These are phyloP conservation scores for Brassica juncea DNA, from an alignment of 345 rosid species.

Conservation along the genomic window DNA sequence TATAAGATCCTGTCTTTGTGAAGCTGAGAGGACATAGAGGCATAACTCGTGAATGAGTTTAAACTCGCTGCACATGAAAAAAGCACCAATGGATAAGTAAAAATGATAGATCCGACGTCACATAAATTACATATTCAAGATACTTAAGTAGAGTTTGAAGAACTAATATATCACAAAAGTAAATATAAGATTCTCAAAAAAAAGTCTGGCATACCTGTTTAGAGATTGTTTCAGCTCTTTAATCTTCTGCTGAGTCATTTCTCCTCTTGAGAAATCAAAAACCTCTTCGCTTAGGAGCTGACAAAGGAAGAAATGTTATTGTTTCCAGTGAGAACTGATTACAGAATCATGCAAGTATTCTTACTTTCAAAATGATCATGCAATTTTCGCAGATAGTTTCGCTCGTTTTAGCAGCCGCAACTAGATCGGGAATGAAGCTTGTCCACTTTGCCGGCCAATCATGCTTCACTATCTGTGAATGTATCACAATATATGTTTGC, in stretches of 20 bases:
- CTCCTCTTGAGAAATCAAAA: slow-evolving; percentile 98
- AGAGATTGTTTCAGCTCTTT: slow-evolving; percentile 97
- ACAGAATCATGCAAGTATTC: slow-evolving; percentile 22
- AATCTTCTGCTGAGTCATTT: slow-evolving; percentile 96
- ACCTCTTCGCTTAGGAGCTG: slow-evolving; percentile 99
- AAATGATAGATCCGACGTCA: slow-evolving; percentile 20
- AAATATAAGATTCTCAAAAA: not conserved
- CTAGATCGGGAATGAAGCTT: slow-evolving; percentile 98
- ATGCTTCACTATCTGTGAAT: slow-evolving; percentile 88
- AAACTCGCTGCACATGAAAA: slow-evolving; percentile 76
- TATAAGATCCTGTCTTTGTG: slow-evolving; percentile 93
- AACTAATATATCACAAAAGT: not conserved
- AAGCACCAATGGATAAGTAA: slow-evolving; percentile 18
- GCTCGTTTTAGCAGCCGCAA: slow-evolving; percentile 98
- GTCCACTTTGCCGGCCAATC: slow-evolving; percentile 99
- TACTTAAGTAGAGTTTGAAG: not conserved
- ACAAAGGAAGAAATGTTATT: slow-evolving; percentile 22
- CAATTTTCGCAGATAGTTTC: slow-evolving; percentile 99
- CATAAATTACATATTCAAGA: slow-evolving; percentile 2
- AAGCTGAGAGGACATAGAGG: slow-evolving; percentile 92
- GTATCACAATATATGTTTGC: slow-evolving; percentile 20
- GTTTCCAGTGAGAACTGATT: slow-evolving; percentile 9
- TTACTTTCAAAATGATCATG: slow-evolving; percentile 93
- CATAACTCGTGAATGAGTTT: slow-evolving; percentile 98
- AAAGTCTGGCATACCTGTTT: slow-evolving; percentile 58